These are phyloP conservation scores for Talinum fruticosum DNA, from an alignment of 148 eudicot genomes.

Conservation along the genomic window DNA sequence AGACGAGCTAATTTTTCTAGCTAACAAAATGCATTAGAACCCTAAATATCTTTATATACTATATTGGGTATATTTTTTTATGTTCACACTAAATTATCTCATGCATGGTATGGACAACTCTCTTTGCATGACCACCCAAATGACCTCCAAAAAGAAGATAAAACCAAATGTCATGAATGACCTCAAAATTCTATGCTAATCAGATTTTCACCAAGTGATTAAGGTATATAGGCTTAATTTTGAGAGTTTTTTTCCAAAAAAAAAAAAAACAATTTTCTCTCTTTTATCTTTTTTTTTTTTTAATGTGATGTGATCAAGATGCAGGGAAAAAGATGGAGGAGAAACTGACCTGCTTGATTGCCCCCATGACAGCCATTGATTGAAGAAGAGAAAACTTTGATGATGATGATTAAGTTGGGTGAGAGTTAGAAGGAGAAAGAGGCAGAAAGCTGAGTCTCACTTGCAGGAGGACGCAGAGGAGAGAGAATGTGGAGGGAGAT, in stretches of 20 bases:
- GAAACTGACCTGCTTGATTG: slow-evolving; percentile 29
- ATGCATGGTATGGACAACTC: slow-evolving; percentile 10
- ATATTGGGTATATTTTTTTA: background rate
- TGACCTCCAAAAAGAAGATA: slow-evolving; percentile 10
- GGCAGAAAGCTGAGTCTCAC: background rate
- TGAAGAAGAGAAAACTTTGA: background rate
- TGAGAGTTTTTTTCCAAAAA: no score
- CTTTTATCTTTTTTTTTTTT: background rate
- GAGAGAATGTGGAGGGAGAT: background rate
- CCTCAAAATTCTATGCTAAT: background rate
- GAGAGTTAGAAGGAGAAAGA: background rate
- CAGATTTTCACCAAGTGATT: background rate
- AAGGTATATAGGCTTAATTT: no score
- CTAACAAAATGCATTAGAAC: background rate
- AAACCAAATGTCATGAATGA: background rate
- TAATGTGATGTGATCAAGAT: background rate
- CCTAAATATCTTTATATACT: no score
- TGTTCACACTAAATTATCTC: slow-evolving; percentile 22
- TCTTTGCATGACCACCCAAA: slow-evolving; percentile 29
- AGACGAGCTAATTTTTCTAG: background rate
- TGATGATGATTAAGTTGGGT: background rate
- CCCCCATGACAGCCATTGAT: slow-evolving; percentile 27
- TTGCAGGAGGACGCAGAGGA: background rate
- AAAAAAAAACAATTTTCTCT: background rate
- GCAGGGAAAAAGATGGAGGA: background rate